Base-by-base conservation (phyloP, 2,329 filamentous ascomycete genomes). In the Aspergillus sp. region DNA sequence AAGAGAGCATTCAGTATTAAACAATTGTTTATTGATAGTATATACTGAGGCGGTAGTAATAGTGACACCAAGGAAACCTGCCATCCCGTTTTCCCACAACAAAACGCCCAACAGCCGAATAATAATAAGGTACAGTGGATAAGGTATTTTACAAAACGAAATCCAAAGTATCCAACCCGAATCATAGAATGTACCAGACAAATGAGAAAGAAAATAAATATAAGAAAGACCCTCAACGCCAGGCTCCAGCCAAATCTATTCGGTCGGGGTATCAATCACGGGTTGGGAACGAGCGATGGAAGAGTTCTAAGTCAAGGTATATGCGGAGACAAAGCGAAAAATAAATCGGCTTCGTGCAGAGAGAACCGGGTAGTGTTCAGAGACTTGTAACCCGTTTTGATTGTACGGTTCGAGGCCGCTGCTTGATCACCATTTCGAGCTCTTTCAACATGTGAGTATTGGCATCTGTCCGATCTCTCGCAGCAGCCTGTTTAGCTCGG, bases 361-460 rank as follows among this genome's bases (percentile, higher is more conserved):
- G 44, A n/a, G 17, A 43, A 19, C 23, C 23, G 31, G 33, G 31
- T 37, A 9, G 27, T 31, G 37, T 44, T 75, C 63, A 79, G 52
- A 79, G 73, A 57, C 75, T 79, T 23, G 76, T 77, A 50, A 80
- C 72, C 55, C 78, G 66, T 62, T 77, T 75, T 15, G 72, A 73
- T 21, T 67, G 69, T n/a, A 66, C 66, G 19, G 60, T 50, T 45
- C 70, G 73, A 17, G 81, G 80, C 58, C 82, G 74, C 64, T 84
- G 75, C 64, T 84, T 85, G 72, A 98, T 96, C 59, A 99, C 86
- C 61, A 90, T 93, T 78, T 97, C 91, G 58, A 99, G 81, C 76
- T 99, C 95, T 62, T 89, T 87, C 62, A 99, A 83, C 91, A 99
- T 96, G 66, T 89, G 91, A 44, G 87, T 90, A 62, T 87, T 96